These are phyloP conservation scores for Colletotrichum sp. DNA, from an alignment of 2,329 filamentous ascomycete genomes.

Conservation along the genomic window DNA sequence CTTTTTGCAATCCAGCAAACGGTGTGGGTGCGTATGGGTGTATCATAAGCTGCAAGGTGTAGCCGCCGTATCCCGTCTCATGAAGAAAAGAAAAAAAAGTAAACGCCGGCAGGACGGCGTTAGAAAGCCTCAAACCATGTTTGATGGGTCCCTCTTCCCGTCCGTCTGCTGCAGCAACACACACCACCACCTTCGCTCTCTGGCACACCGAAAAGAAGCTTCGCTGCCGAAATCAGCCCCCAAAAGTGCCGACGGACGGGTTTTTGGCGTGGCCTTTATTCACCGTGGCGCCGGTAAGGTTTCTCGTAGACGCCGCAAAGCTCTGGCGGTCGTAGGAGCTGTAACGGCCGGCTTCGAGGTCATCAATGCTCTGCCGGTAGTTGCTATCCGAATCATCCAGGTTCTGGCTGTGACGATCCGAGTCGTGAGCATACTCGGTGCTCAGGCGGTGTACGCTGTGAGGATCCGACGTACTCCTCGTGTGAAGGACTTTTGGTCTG, in stretches of 20 bases:
- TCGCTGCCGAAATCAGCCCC: background rate
- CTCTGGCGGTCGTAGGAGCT: background rate
- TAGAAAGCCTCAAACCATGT: background rate
- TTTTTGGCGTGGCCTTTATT: background rate
- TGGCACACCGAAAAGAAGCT: background rate
- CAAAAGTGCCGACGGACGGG: slow-evolving; percentile 1
- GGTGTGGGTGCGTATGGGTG: background rate
- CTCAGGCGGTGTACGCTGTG: background rate
- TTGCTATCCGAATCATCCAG: slow-evolving; percentile 1
- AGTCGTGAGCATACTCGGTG: background rate
- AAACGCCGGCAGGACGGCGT: background rate
- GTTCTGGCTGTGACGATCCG: background rate
- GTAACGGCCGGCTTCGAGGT: background rate
- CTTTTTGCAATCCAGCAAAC: background rate
- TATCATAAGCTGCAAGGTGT: slow-evolving; percentile 4
- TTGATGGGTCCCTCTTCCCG: background rate
- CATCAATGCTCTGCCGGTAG: background rate
- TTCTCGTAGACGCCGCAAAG: background rate
- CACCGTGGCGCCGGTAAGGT: background rate
- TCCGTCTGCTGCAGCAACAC: background rate
- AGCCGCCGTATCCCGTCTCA: background rate
- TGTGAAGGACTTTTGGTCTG: background rate
- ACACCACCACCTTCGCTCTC: background rate
- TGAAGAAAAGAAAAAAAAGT: background rate
- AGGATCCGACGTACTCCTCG: background rate